Evolutionary conservation across 2,329 filamentous ascomycete species (phyloP), one percentile per base, ranked within the genome.

Genomic region (Cordyceps farinosa): DNA sequence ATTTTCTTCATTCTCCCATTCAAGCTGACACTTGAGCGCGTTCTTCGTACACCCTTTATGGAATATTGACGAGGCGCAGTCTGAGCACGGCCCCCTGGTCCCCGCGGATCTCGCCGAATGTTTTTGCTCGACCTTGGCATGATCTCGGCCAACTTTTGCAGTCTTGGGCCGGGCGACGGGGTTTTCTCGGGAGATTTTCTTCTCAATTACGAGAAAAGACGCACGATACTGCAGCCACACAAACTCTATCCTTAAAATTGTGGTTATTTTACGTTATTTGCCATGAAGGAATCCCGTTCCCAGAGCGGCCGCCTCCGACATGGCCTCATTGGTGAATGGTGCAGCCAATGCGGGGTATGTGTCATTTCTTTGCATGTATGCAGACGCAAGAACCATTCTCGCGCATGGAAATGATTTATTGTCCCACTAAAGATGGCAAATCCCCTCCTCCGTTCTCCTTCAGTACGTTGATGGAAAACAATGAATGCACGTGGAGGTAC

Each of bases 81-180:
- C 29, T 11, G 29, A 32, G 54, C 54, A 45, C 38, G 29, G 40
- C 11, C 29, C 29, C 29, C 34, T 27, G 45, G 15, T 48, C 9
- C 22, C n/a, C 5, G 54, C 54, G 54, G 54, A 56, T 45, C 40
- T 56, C 29, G 54, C 40, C 40, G 11, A 34, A 15, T 42, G 38
- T 27, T 10, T 45, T 13, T 9, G 30, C 38, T 44, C 27, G 40
- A 13, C 10, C 22, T 27, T 47, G 45, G 40, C 9, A 38, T 36
- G 50, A 53, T 56, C 54, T 56, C 54, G 40, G 54, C 54, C 54
- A 56, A 56, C 54, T 56, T 36, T 11, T 22, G 10, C 10, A 15
- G 1, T 29, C 9, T 47, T 29, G 45, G 8, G 29, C 5, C 27
- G 11, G 27, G 27, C 27, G 13, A 22, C 22, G 8, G 3, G 15